These are phyloP conservation scores for Schrenkiella parvula DNA, from an alignment of 345 rosid species.

Conservation along the genomic window DNA sequence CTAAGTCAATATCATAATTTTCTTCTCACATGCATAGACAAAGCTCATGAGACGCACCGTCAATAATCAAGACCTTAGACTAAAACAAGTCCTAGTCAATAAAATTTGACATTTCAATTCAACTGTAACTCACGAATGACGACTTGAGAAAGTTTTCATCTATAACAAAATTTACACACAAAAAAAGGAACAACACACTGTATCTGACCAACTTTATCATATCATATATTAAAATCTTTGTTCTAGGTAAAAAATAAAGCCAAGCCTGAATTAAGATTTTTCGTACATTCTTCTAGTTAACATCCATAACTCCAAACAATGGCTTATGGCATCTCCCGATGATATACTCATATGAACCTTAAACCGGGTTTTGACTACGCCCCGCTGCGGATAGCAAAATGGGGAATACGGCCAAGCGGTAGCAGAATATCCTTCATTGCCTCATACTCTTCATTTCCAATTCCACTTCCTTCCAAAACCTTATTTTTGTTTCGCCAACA, in stretches of 20 bases:
- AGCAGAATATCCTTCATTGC: slow-evolving; percentile 67
- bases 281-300: background rate
- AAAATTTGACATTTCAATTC: slow-evolving; percentile 24
- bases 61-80: slow-evolving; percentile 4
- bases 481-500: slow-evolving; percentile 29
- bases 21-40: slow-evolving; percentile 17
- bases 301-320: background rate
- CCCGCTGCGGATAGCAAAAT: slow-evolving; percentile 55
- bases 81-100: background rate
- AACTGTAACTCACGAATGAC: background rate
- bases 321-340: too few relatives aligned
- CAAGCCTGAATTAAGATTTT: background rate
- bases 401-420: slow-evolving; percentile 82
- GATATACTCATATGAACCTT: too few relatives aligned
- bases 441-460: slow-evolving; percentile 71
- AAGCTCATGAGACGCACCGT: background rate
- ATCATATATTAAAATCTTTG: background rate
- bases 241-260: background rate
- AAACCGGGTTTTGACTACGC: slow-evolving; percentile 31
- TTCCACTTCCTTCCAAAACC: slow-evolving; percentile 66
- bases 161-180: background rate
- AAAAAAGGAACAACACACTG: background rate
- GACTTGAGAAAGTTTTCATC: background rate
- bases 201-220: background rate
- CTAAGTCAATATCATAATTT: background rate